A percentile compares a stretch with the other conserved stretches of the same genome.
These are phyloP conservation scores for Fusarium papillatum DNA, from an alignment of 2,329 filamentous ascomycete species.

Conservation along the genomic window DNA sequence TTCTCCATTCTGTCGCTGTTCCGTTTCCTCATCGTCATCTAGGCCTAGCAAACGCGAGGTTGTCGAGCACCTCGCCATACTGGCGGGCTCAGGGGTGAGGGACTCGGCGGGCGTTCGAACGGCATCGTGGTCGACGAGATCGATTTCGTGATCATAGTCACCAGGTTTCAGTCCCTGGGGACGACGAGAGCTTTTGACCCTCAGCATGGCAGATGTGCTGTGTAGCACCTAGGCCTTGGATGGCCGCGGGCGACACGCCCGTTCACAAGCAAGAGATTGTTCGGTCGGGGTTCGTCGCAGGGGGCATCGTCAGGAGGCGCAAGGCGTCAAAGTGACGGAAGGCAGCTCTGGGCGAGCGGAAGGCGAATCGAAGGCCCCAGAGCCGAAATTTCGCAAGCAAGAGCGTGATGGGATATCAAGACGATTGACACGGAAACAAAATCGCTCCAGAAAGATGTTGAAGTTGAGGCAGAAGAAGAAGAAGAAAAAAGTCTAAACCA, in stretches of 20 bases:
- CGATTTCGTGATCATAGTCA: slow-evolving; percentile 80
- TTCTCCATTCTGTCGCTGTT: not conserved
- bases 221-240: slow-evolving; percentile 33
- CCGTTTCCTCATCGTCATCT: slow-evolving; percentile 32
- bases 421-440: not conserved
- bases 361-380: not conserved
- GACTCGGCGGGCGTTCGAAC: slow-evolving; percentile 38
- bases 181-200: slow-evolving; percentile 66
- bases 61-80: slow-evolving; percentile 37
- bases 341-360: slow-evolving; percentile 6
- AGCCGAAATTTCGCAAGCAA: not conserved
- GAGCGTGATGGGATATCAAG: not conserved
- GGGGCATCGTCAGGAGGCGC: slow-evolving; percentile 27
- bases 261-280: slow-evolving; percentile 16
- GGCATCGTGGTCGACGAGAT: slow-evolving; percentile 70
- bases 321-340: slow-evolving; percentile 6
- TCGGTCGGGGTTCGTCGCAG: slow-evolving; percentile 20
- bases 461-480: not conserved
- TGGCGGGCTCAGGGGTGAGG: slow-evolving; percentile 33
- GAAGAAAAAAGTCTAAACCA: slow-evolving; percentile 14
- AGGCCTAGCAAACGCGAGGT: slow-evolving; percentile 41
- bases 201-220: slow-evolving; percentile 45
- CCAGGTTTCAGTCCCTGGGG: slow-evolving; percentile 66
- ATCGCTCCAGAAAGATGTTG: slow-evolving; percentile 9
- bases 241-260: slow-evolving; percentile 26